These are phyloP conservation scores for Davidsoniella australis DNA, from an alignment of 2,329 filamentous ascomycete species.

Conservation along the genomic window DNA sequence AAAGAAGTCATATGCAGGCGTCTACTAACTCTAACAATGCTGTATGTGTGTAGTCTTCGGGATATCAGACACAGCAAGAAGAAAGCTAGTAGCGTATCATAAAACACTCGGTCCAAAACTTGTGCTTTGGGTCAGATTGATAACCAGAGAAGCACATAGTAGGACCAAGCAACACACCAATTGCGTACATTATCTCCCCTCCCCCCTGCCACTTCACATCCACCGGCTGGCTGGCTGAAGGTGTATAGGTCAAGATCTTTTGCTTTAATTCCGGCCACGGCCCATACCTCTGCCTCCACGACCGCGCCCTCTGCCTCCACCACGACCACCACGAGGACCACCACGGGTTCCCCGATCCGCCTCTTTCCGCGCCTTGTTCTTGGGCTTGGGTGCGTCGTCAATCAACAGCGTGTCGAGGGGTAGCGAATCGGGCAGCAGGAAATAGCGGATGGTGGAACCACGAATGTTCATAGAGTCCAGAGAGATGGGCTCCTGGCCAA, in stretches of 20 bases:
- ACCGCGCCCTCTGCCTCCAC: constrained; percentile 37
- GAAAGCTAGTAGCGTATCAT: too few relatives aligned
- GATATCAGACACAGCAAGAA: too few relatives aligned
- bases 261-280: constrained; percentile 19
- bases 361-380: constrained; percentile 99
- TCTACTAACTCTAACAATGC: background rate
- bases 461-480: constrained; percentile 95
- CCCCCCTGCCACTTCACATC: background rate
- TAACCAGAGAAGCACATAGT: too few relatives aligned
- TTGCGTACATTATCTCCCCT: background rate
- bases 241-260: background rate
- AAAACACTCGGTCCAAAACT: too few relatives aligned
- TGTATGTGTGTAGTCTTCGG: too few relatives aligned
- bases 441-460: constrained; percentile 89
- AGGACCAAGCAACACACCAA: too few relatives aligned
- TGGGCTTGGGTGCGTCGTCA: constrained; percentile 92
- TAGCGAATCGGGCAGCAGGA: constrained; percentile 87
- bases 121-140: too few relatives aligned
- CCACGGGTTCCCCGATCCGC: constrained; percentile 42
- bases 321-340: constrained; percentile 29
- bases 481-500: constrained; percentile 69
- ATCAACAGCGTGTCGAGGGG: constrained; percentile 90
- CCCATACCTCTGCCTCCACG: constrained; percentile 29
- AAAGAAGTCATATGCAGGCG: background rate
- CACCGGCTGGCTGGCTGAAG: too few relatives aligned